Conservation (phyloP, 768 basidiomycete genomes). For the Pholiota microspora region DNA sequence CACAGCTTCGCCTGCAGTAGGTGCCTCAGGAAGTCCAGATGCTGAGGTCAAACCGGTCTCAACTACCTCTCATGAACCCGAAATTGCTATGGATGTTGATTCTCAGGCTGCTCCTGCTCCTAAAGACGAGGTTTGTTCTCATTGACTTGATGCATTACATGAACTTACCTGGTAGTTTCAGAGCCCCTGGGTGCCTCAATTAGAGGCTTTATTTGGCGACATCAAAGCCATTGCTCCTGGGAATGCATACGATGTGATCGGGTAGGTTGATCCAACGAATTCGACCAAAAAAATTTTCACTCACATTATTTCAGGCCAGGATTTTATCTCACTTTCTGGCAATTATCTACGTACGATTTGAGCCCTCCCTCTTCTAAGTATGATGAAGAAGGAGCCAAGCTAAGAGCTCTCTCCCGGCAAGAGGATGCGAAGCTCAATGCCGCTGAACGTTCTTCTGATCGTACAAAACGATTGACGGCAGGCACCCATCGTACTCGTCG, state of each 20-base stretch:
- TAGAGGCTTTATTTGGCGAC: constrained; percentile 72
- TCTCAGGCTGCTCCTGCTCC: constrained; percentile 22
- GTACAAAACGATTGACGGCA: constrained; percentile 56
- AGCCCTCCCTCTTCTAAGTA: constrained; percentile 75
- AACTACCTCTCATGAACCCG: constrained; percentile 34
- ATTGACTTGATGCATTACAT: background rate
- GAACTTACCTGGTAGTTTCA: constrained; percentile 25
- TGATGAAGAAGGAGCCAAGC: constrained; percentile 66
- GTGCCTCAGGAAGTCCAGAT: constrained; percentile 25
- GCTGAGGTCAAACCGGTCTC: constrained; percentile 28
- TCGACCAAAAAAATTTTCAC: constrained; percentile 9
- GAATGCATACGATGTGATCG: constrained; percentile 62
- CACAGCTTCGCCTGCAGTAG: constrained; percentile 58
- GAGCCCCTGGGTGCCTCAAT: constrained; percentile 80
- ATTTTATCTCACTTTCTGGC: constrained; percentile 98
- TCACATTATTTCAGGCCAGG: constrained; percentile 55
- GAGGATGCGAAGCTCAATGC: constrained; percentile 62
- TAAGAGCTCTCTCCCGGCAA: constrained; percentile 61
- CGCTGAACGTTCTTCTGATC: constrained; percentile 73
- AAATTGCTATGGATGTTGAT: constrained; percentile 55
- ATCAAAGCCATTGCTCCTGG: constrained; percentile 70
- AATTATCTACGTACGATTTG: constrained; percentile 88
- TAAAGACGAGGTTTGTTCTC: constrained; percentile 36
- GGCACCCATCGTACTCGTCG: constrained; percentile 57
- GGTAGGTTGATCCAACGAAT: no score